A percentile compares a stretch with the other conserved stretches of the same genome.
Conservation (phyloP, 164 flowering plant species). For the Magnolia changhungtana region DNA sequence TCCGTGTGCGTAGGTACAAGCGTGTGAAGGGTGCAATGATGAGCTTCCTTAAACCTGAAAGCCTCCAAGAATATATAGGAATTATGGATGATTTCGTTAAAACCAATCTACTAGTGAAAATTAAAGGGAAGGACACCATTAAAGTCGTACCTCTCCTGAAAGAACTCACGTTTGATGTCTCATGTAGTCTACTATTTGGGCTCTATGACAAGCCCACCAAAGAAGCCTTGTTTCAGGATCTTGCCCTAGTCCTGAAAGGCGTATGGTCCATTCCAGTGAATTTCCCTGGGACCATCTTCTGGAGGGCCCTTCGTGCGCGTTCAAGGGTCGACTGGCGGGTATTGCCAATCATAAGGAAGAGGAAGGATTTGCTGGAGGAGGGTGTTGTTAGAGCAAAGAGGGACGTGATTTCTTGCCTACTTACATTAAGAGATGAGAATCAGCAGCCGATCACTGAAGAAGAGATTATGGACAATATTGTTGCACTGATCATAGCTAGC, state of each 20-base stretch:
- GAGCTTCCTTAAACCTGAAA: neutral
- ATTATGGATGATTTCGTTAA: neutral
- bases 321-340: neutral
- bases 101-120: neutral
- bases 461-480: neutral
- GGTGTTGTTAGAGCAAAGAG: neutral
- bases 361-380: neutral
- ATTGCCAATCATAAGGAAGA: neutral
- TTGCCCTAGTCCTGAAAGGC: neutral
- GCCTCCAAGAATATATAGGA: neutral
- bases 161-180: neutral
- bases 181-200: neutral
- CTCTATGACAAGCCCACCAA: neutral
- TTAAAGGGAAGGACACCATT: neutral
- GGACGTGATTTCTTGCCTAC: neutral
- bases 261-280: neutral
- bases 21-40: neutral
- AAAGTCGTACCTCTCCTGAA: neutral
- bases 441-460: neutral
- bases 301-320: neutral
- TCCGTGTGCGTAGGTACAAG: neutral
- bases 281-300: neutral
- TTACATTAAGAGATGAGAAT: neutral
- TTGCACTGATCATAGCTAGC: neutral
- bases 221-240: neutral